These are phyloP conservation scores for Colletotrichum lindemuthianum DNA, from an alignment of 2,329 filamentous ascomycete genomes.

Conservation along the genomic window DNA sequence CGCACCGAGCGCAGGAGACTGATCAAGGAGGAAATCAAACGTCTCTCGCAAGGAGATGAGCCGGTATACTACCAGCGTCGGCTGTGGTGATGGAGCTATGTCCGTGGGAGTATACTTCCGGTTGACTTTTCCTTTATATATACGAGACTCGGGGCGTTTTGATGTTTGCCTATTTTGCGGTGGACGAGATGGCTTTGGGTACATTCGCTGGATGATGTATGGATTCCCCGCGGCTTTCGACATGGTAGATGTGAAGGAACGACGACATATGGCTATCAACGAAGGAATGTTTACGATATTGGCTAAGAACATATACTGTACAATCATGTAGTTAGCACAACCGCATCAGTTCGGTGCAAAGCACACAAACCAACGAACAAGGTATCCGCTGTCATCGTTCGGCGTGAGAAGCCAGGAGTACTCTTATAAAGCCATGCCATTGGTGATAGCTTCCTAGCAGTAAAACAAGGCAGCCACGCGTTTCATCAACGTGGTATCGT, in stretches of 20 bases:
- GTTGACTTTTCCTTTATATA: not conserved
- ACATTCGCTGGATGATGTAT: too few relatives aligned
- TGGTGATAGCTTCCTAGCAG: too few relatives aligned
- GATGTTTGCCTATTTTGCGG: not conserved
- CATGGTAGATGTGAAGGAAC: too few relatives aligned
- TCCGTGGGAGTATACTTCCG: not conserved
- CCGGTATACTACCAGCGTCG: conserved; percentile 65
- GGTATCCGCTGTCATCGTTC: too few relatives aligned
- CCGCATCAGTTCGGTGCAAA: conserved; percentile 16
- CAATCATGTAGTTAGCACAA: conserved; percentile 8
- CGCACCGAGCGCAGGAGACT: conserved; percentile 63
- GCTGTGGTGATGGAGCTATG: conserved; percentile 54
- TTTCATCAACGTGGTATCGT: too few relatives aligned
- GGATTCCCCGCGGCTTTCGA: too few relatives aligned
- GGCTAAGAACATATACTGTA: conserved; percentile 9
- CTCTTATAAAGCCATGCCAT: too few relatives aligned
- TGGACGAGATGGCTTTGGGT: not conserved
- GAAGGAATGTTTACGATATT: conserved; percentile 27
- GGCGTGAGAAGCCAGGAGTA: too few relatives aligned
- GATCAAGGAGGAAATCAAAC: conserved; percentile 68
- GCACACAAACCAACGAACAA: not conserved
- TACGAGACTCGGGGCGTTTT: conserved; percentile 30
- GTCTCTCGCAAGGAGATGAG: conserved; percentile 55
- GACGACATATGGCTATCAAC: not conserved
- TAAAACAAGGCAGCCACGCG: too few relatives aligned